A percentile compares a stretch with the other conserved stretches of the same genome.
Evolutionary conservation across 2,329 filamentous ascomycete species (phyloP).

Genomic region (Penicillium sp.): DNA sequence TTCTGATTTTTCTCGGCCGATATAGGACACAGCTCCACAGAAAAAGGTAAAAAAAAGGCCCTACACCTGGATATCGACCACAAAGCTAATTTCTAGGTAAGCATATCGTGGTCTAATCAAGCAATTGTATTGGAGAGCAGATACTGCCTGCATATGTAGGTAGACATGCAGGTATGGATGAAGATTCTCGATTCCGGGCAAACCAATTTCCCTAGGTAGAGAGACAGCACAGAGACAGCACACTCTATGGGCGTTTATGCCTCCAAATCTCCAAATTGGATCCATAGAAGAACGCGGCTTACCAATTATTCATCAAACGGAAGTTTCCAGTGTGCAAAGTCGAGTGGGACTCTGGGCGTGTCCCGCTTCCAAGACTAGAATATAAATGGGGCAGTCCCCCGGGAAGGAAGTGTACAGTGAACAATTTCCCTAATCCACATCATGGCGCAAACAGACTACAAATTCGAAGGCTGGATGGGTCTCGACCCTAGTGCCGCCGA

Average conservation of each 20-base stretch:
- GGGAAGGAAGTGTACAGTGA: not conserved
- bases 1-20: not conserved
- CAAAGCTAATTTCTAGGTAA: too few relatives aligned
- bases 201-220: not conserved
- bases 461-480: slow-evolving; percentile 52
- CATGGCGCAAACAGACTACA: slow-evolving; percentile 35
- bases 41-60: not conserved
- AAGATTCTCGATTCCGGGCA: not conserved
- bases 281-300: slow-evolving; percentile 6
- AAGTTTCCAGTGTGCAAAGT: slow-evolving; percentile 7
- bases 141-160: not conserved
- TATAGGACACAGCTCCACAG: not conserved
- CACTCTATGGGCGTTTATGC: not conserved
- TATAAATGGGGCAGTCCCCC: slow-evolving; percentile 13
- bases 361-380: slow-evolving; percentile 2
- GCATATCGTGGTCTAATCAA: not conserved
- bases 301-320: slow-evolving; percentile 13
- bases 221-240: too few relatives aligned
- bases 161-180: not conserved
- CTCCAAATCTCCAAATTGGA: not conserved
- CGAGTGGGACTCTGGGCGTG: slow-evolving; percentile 6
- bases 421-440: not conserved
- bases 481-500: slow-evolving; percentile 42
- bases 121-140: not conserved
- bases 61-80: not conserved